phyloP scores from a whole-genome alignment of 2,329 filamentous ascomycete species.

The Colletotrichum liaoningense region DNA sequence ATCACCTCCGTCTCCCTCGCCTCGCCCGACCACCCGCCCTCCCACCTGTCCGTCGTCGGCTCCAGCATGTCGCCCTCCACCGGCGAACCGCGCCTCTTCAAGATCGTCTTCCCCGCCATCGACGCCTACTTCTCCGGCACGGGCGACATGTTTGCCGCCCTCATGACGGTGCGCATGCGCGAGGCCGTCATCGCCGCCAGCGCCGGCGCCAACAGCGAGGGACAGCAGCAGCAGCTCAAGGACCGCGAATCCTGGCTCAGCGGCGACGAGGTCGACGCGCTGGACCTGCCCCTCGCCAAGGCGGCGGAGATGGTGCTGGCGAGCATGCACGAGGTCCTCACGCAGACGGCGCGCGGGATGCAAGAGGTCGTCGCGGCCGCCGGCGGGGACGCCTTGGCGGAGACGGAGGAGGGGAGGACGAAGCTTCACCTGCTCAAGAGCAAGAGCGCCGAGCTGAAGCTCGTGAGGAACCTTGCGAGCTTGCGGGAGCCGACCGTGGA shows the following conservation, averaged over 20 bases:
- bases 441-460: conserved; percentile 88
- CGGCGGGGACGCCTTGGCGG: conserved; percentile 48
- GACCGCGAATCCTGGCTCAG: conserved; percentile 78
- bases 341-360: conserved; percentile 75
- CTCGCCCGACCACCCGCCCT: conserved; percentile 59
- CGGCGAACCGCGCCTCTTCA: conserved; percentile 82
- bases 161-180: conserved; percentile 87
- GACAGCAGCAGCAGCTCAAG: conserved; percentile 52
- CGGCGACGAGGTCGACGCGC: conserved; percentile 74
- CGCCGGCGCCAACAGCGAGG: conserved; percentile 35
- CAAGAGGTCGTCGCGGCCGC: conserved; percentile 59
- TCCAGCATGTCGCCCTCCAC: conserved; percentile 69
- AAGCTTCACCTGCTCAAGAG: conserved; percentile 76
- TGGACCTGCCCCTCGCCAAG: conserved; percentile 83
- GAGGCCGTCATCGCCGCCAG: conserved; percentile 73
- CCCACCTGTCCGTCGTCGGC: conserved; percentile 78
- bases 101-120: conserved; percentile 85
- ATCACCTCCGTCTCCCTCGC: conserved; percentile 88
- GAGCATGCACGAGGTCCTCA: conserved; percentile 90
- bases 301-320: conserved; percentile 89
- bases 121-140: conserved; percentile 97
- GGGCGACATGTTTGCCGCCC: conserved; percentile 97
- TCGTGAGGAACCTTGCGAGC: conserved; percentile 80
- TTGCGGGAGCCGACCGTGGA: conserved; percentile 74
- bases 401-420: conserved; percentile 62